Evolutionary conservation across 1,139 yeast species (phyloP), one percentile per base, ranked within the genome.

Genomic region (Hyphopichia buzzinii): DNA sequence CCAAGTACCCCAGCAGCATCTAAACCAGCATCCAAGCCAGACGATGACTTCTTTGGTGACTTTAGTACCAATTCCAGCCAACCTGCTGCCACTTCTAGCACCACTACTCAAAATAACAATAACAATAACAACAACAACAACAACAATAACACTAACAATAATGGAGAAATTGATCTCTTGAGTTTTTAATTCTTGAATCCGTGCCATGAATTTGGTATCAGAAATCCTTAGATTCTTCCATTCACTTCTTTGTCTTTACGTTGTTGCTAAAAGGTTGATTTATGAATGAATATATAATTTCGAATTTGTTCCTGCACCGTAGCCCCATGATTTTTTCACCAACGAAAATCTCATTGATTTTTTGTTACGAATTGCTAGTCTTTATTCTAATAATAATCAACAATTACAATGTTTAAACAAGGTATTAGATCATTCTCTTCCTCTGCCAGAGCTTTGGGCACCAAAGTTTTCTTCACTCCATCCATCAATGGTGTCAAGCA

Each of bases 401-500:
- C n/a, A n/a, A n/a, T n/a, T n/a, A 30, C 12, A 14, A 33, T 33
- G 36, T 33, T 33, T 24, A 33, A 29, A 33, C 21, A 21, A 17
- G 17, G 12, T 12, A 43, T 51, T 39, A 62, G 71, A 56, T 41
- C 53, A 30, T 63, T 64, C 42, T 60, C 70, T 33, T 48, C 62
- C 33, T 44, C 64, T 31, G 39, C 62, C 43, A 52, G 56, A 39
- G 59, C 48, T 32, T 48, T 50, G 36, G 71, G 69, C 19, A 55
- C 67, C 41, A 62, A 64, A 49, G 67, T 62, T 26, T 66, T 46
- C 47, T 55, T 66, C 51, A 56, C 60, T 36, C 58, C 69, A 16
- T 64, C 72, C 33, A 64, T 66, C 40, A 54, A 55, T 36, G 66
- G 67, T 26, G 59, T 44, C 27, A 45, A 50, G 32, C 67, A 61